Percentiles rank a stretch among this genome's conserved stretches.
Evolutionary conservation across 441 rosid species (phyloP).

Genomic region (California macrophylla): DNA sequence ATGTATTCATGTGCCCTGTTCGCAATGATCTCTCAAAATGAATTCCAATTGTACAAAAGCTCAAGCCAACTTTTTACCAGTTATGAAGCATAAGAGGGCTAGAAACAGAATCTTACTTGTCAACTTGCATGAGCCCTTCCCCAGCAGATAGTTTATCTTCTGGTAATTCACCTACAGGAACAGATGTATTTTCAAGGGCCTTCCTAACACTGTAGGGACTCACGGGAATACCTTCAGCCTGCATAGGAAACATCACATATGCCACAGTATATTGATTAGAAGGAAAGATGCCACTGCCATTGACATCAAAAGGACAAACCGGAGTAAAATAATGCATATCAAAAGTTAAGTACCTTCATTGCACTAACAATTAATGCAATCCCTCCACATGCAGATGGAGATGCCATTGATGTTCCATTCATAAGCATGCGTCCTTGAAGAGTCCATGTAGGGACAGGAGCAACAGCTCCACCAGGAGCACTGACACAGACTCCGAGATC

Average conservation of each 20-base stretch:
- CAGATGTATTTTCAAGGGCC: constrained; percentile 82
- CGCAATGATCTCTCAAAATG: constrained; percentile 21
- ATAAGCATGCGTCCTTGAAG: constrained; percentile 96
- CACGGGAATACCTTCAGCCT: constrained; percentile 76
- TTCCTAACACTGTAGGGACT: constrained; percentile 83
- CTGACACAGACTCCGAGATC: constrained; percentile 92
- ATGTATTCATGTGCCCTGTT: constrained; percentile 79
- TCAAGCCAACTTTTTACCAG: constrained; percentile 9
- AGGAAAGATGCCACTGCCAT: constrained; percentile 14
- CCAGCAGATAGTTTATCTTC: constrained; percentile 87
- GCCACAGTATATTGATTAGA: constrained; percentile 18
- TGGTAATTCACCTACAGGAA: constrained; percentile 56
- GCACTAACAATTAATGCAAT: constrained; percentile 85
- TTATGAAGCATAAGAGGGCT: constrained; percentile 8
- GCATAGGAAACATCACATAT: constrained; percentile 24
- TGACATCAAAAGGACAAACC: constrained; percentile 12
- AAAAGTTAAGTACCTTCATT: constrained; percentile 61
- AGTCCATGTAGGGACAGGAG: constrained; percentile 99
- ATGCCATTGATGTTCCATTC: constrained; percentile 99
- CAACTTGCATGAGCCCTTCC: constrained; percentile 94
- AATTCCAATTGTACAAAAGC: constrained; percentile 19
- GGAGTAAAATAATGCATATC: constrained; percentile 11
- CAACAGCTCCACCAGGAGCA: constrained; percentile 99
- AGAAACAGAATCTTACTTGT: constrained; percentile 51
- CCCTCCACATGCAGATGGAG: constrained; percentile 99